Evolutionary conservation across 176 grass and related monocot species (phyloP).

Genomic region (Canna indica): DNA sequence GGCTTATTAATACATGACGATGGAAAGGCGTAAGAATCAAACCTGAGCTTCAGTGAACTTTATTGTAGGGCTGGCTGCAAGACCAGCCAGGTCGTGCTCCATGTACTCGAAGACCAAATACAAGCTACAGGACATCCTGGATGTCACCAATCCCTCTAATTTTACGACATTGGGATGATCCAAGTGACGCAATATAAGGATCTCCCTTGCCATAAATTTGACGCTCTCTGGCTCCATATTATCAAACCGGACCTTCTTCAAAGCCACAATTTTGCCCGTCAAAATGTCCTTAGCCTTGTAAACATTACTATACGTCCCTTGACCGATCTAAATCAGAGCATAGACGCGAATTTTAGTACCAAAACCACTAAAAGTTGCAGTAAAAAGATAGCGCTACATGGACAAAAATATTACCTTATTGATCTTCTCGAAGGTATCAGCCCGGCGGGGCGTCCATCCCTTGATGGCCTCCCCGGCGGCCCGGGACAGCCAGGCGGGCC

Average conservation of each 20-base stretch:
- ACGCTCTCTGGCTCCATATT: constrained; percentile 14
- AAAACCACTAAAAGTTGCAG: neutral
- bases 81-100: constrained; percentile 22
- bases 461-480: constrained; percentile 14
- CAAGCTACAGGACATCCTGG: constrained; percentile 23
- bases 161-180: constrained; percentile 22
- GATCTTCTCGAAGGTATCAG: constrained; percentile 18
- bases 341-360: neutral
- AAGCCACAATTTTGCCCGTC: constrained; percentile 14
- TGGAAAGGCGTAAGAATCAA: neutral
- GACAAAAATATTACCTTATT: neutral
- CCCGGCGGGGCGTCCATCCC: constrained; percentile 20
- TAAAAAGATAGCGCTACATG: neutral
- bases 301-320: constrained; percentile 24
- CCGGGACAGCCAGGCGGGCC: constrained; percentile 20
- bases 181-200: constrained; percentile 15
- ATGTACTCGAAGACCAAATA: constrained; percentile 23
- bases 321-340: constrained; percentile 9
- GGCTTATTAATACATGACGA: neutral
- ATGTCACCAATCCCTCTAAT: constrained; percentile 18
- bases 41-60: constrained; percentile 19
- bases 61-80: constrained; percentile 11
- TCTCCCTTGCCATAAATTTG: constrained; percentile 22
- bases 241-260: constrained; percentile 22
- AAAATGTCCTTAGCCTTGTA: constrained; percentile 15